phyloP scores from a whole-genome alignment of 805 yeast species.

The Maudiozyma saulgeensis region DNA sequence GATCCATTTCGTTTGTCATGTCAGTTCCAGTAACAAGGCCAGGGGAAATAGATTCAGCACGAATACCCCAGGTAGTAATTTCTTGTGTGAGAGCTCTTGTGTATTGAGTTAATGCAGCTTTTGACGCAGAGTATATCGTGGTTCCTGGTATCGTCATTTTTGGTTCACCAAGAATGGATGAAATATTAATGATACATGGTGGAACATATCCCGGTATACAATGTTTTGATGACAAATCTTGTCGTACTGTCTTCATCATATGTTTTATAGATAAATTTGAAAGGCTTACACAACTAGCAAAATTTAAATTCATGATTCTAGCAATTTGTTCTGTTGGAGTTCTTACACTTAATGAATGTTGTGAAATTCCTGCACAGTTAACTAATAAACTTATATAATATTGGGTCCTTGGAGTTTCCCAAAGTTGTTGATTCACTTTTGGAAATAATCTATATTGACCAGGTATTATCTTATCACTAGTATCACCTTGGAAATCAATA shows the following conservation, averaged over 20 bases:
- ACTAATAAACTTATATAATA: slow-evolving; percentile 18
- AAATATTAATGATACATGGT: slow-evolving; percentile 21
- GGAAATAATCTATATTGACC: neutral
- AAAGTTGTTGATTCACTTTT: neutral
- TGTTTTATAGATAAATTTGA: slow-evolving; percentile 14
- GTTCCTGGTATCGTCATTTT: slow-evolving; percentile 20
- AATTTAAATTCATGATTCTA: slow-evolving; percentile 21
- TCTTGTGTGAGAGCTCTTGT: slow-evolving; percentile 19
- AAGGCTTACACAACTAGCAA: slow-evolving; percentile 19
- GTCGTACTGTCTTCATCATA: slow-evolving; percentile 12
- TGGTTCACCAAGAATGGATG: slow-evolving; percentile 19
- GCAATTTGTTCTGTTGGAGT: slow-evolving; percentile 10
- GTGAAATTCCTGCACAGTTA: slow-evolving; percentile 28
- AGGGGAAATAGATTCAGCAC: slow-evolving; percentile 12
- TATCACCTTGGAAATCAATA: slow-evolving; percentile 4
- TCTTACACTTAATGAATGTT: slow-evolving; percentile 16
- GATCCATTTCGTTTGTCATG: slow-evolving; percentile 15
- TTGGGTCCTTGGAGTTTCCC: slow-evolving; percentile 3
- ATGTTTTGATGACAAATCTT: neutral
- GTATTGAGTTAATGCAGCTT: slow-evolving; percentile 24
- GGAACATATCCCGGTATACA: neutral
- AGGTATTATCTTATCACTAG: neutral
- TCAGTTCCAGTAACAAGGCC: slow-evolving; percentile 22
- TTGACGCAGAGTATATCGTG: slow-evolving; percentile 25
- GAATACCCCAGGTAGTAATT: slow-evolving; percentile 12